Evolutionary conservation across 371 early-diverging fungal species (phyloP).

Genomic region (Smittium culicis): DNA sequence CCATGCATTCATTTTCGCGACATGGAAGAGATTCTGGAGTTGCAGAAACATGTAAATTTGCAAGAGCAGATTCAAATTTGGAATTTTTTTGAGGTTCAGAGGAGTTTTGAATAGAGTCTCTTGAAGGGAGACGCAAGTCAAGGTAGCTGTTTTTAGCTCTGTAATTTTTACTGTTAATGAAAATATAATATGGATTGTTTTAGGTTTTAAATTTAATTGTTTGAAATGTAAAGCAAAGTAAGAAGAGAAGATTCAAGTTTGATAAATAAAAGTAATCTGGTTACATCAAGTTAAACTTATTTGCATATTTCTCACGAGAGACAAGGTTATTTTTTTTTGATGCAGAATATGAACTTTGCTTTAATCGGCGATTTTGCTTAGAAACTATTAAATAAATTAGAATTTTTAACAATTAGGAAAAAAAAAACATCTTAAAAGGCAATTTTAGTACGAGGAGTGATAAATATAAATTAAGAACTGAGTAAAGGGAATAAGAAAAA

Average conservation of each 20-base stretch:
- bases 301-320: not conserved
- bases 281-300: not conserved
- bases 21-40: conserved; percentile 82
- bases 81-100: conserved; percentile 11
- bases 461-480: too few relatives aligned
- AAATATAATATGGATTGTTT: too few relatives aligned
- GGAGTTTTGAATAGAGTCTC: not conserved
- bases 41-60: conserved; percentile 70
- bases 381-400: not conserved
- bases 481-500: too few relatives aligned
- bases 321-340: not conserved
- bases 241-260: too few relatives aligned
- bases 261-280: too few relatives aligned
- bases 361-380: not conserved
- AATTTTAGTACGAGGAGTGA: too few relatives aligned
- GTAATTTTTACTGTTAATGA: not conserved
- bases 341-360: not conserved
- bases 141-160: not conserved
- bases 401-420: not conserved
- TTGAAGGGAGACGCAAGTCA: not conserved
- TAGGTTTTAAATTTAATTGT: too few relatives aligned
- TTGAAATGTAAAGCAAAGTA: too few relatives aligned
- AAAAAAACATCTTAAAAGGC: too few relatives aligned
- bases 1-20: conserved; percentile 74
- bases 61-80: conserved; percentile 50